These are phyloP conservation scores for Gamarada debralockiae DNA, from an alignment of 495 filamentous ascomycete species.

Conservation along the genomic window DNA sequence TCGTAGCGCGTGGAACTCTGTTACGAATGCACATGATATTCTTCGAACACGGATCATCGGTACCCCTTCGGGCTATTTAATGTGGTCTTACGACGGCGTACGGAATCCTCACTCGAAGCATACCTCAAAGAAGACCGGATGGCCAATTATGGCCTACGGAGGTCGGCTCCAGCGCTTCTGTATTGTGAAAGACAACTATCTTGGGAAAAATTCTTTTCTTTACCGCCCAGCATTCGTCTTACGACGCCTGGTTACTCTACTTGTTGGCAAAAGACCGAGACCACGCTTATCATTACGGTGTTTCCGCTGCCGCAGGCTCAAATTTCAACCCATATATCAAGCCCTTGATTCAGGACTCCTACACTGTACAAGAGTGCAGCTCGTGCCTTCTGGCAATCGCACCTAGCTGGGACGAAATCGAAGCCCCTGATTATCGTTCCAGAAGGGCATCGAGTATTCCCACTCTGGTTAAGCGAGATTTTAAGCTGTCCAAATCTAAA, in stretches of 20 bases:
- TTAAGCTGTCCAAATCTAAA: slow-evolving; percentile 1
- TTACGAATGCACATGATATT: background rate
- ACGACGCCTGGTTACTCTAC: background rate
- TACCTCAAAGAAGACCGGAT: background rate
- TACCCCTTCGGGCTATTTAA: background rate
- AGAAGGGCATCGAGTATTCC: no score
- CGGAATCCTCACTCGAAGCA: background rate
- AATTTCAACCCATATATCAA: background rate
- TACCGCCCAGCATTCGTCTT: background rate
- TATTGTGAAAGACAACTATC: background rate
- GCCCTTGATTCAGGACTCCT: background rate
- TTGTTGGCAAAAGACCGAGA: background rate
- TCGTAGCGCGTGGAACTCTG: background rate
- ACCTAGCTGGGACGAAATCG: background rate
- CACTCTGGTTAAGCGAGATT: background rate
- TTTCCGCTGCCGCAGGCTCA: background rate
- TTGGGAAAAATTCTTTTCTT: background rate
- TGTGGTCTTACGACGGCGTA: background rate
- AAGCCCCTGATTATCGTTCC: background rate
- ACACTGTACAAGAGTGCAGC: background rate
- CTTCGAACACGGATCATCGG: slow-evolving; percentile 36
- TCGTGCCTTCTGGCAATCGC: background rate
- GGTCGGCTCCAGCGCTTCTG: background rate
- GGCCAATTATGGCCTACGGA: background rate
- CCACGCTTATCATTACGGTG: background rate